Percentiles rank a stretch among this genome's conserved stretches.
phyloP scores from a whole-genome alignment of 208 protist species.

The Trypanosoma conorhini region DNA sequence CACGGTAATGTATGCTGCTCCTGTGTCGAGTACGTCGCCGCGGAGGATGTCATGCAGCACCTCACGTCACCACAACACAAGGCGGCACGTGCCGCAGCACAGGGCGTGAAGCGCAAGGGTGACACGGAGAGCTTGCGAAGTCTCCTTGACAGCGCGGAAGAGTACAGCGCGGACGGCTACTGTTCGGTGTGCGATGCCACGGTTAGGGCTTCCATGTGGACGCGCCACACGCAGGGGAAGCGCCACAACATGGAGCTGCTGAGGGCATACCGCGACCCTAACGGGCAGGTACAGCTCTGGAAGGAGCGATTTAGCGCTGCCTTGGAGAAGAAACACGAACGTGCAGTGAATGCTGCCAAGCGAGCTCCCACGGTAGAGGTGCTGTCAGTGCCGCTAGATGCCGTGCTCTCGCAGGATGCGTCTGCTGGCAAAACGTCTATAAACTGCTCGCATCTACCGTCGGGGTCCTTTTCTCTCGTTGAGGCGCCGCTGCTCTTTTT shows the following conservation, averaged over 20 bases:
- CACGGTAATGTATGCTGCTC: constrained; percentile 20
- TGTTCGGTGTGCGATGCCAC: constrained; percentile 11
- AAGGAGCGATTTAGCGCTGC: not conserved
- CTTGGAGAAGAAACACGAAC: not conserved
- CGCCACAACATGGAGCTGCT: constrained; percentile 10
- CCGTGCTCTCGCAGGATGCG: not conserved
- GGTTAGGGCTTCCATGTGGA: not conserved
- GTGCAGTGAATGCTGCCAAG: not conserved
- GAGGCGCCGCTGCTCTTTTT: constrained; percentile 12
- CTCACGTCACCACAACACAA: constrained; percentile 8
- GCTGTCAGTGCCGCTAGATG: not conserved
- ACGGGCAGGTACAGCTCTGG: not conserved
- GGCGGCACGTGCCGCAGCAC: not conserved
- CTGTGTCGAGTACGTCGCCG: constrained; percentile 17
- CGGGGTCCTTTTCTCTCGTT: not conserved
- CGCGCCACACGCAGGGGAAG: constrained; percentile 4
- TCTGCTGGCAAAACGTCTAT: not conserved
- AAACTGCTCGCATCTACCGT: not conserved
- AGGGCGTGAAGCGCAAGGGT: not conserved
- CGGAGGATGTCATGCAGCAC: constrained; percentile 9
- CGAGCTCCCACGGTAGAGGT: not conserved
- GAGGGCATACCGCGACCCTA: not conserved
- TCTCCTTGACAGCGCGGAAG: constrained; percentile 3
- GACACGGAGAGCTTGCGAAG: not conserved
- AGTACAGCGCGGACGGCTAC: constrained; percentile 2